These are phyloP conservation scores for Calonectria hongkongensis DNA, from an alignment of 2,329 filamentous ascomycete genomes.

Conservation along the genomic window DNA sequence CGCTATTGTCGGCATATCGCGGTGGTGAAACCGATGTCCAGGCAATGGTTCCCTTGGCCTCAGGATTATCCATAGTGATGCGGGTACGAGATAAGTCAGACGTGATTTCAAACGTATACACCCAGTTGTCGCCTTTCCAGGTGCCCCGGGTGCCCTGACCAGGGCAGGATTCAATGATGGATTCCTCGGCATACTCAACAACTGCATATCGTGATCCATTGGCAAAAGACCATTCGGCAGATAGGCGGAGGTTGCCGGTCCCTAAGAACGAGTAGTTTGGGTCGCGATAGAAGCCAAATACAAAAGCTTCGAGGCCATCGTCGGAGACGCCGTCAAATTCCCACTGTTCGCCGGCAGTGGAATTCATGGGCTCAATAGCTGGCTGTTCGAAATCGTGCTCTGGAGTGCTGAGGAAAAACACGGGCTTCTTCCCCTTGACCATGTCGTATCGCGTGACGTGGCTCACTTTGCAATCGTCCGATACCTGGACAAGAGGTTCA, in stretches of 20 bases:
- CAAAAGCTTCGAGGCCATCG: background rate
- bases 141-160: conserved; percentile 23
- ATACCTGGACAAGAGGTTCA: conserved; percentile 5
- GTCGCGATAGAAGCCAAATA: conserved; percentile 14
- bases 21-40: conserved; percentile 8
- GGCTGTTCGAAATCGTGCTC: conserved; percentile 11
- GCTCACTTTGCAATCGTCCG: conserved; percentile 10
- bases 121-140: conserved; percentile 28
- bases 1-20: conserved; percentile 6
- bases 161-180: conserved; percentile 31
- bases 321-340: conserved; percentile 1
- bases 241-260: background rate
- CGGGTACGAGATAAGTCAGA: conserved; percentile 20
- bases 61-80: conserved; percentile 3
- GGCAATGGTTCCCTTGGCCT: conserved; percentile 2
- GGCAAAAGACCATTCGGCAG: conserved; percentile 6
- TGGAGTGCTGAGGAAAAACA: conserved; percentile 2
- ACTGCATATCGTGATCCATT: conserved; percentile 11
- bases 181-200: conserved; percentile 20
- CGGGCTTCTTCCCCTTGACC: background rate
- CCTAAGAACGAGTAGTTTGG: background rate
- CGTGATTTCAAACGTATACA: conserved; percentile 32
- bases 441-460: conserved; percentile 1
- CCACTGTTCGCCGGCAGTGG: conserved; percentile 4
- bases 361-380: conserved; percentile 9